phyloP scores from a whole-genome alignment of 1,284 basidiomycete genomes.

The Entoloma clypeatum region DNA sequence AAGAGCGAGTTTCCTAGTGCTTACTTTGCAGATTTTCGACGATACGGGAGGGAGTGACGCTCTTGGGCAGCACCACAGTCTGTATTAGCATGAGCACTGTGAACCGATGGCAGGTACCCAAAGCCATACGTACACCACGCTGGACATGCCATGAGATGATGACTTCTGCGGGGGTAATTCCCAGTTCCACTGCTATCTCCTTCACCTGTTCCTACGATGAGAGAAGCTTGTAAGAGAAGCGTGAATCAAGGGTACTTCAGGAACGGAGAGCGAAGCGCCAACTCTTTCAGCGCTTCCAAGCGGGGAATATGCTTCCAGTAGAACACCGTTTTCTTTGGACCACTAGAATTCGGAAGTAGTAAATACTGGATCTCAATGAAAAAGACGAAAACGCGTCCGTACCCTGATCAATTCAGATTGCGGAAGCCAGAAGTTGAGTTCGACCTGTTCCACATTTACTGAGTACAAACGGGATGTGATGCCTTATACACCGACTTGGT shows the following conservation, averaged over 20 bases:
- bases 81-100: constrained; percentile 24
- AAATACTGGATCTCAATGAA: background rate
- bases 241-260: constrained; percentile 38
- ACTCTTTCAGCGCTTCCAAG: constrained; percentile 65
- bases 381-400: constrained; percentile 16
- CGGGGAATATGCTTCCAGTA: constrained; percentile 79
- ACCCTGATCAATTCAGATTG: constrained; percentile 79
- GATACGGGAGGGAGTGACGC: constrained; percentile 69
- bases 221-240: too few relatives aligned
- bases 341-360: constrained; percentile 35
- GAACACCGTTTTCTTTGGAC: constrained; percentile 58
- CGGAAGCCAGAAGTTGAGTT: constrained; percentile 79
- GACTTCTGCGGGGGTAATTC: constrained; percentile 75
- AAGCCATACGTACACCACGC: constrained; percentile 55
- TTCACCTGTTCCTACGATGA: constrained; percentile 37
- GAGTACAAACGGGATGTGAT: background rate
- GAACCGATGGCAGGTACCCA: background rate
- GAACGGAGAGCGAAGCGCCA: constrained; percentile 48
- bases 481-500: constrained; percentile 51
- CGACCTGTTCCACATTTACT: constrained; percentile 46
- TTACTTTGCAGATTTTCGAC: constrained; percentile 64
- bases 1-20: constrained; percentile 18
- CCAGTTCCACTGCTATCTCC: constrained; percentile 58
- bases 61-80: constrained; percentile 76
- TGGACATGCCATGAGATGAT: constrained; percentile 80